Conservation (phyloP, 257 asterid genomes). For the Gentiana macrophylla region DNA sequence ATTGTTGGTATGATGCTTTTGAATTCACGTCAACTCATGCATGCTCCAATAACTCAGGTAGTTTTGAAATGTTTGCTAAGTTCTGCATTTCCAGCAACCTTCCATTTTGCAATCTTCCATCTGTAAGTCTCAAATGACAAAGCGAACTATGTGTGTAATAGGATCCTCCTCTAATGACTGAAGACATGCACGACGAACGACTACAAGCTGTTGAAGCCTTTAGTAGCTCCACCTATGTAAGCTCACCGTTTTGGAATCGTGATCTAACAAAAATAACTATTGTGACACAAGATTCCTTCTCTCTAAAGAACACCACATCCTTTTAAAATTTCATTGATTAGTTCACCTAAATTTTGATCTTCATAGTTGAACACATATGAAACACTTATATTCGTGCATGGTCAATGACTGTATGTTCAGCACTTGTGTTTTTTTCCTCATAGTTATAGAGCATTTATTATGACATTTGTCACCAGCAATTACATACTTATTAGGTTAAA, state of each 20-base stretch:
- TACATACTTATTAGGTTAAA: too few species aligned
- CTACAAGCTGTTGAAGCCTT: slow-evolving; percentile 73
- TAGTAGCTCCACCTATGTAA: slow-evolving; percentile 55
- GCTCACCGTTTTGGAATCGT: slow-evolving; percentile 15
- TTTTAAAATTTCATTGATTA: too few species aligned
- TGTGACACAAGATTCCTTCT: neutral
- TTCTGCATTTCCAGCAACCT: slow-evolving; percentile 3
- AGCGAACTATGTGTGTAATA: slow-evolving; percentile 14
- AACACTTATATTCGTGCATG: too few species aligned
- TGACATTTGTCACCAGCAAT: too few species aligned
- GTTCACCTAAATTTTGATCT: too few species aligned
- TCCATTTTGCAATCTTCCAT: neutral
- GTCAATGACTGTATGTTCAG: too few species aligned
- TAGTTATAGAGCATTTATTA: too few species aligned
- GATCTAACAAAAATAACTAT: neutral
- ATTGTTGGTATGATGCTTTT: slow-evolving; percentile 66
- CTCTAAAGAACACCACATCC: too few species aligned
- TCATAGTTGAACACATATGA: too few species aligned
- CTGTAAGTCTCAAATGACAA: slow-evolving; percentile 4
- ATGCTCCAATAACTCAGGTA: slow-evolving; percentile 82
- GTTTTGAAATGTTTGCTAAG: slow-evolving; percentile 17
- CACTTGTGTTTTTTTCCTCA: too few species aligned
- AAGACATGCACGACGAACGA: slow-evolving; percentile 96
- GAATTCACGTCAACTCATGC: slow-evolving; percentile 52
- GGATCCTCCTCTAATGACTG: slow-evolving; percentile 95